These are phyloP conservation scores for Tinospora cordifolia DNA, from an alignment of 164 flowering plant genomes.

Conservation along the genomic window DNA sequence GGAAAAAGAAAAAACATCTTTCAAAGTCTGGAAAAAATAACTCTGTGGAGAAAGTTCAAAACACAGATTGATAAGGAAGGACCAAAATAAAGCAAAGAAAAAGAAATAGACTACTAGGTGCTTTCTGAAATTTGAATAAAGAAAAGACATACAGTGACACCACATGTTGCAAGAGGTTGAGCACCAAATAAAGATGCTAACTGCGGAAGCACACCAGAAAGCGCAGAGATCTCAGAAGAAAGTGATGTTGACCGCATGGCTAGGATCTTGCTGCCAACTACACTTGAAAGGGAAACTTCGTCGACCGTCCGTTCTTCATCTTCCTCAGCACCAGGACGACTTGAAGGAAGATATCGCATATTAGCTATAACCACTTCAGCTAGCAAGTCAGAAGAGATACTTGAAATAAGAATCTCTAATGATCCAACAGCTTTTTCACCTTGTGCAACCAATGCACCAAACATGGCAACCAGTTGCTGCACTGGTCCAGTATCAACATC, in stretches of 20 bases:
- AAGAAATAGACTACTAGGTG: not conserved
- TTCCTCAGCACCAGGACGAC: conserved; percentile 39
- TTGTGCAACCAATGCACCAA: conserved; percentile 93
- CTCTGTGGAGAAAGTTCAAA: not conserved
- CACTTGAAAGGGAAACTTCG: conserved; percentile 23
- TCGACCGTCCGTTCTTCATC: conserved; percentile 35
- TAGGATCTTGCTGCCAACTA: conserved; percentile 30
- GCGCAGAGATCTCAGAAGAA: conserved; percentile 38
- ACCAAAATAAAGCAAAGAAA: not conserved
- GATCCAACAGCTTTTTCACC: conserved; percentile 81
- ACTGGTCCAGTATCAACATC: conserved; percentile 61
- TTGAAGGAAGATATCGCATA: conserved; percentile 65
- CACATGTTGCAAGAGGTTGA: conserved; percentile 25
- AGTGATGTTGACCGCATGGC: conserved; percentile 42
- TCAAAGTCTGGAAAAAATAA: not conserved
- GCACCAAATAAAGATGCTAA: conserved; percentile 32
- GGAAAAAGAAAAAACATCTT: not conserved
- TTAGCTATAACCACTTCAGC: conserved; percentile 93
- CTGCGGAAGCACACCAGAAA: conserved; percentile 39
- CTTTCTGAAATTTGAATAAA: not conserved
- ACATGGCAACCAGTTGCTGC: conserved; percentile 91
- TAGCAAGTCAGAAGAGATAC: conserved; percentile 86
- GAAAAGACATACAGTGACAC: conserved; percentile 25
- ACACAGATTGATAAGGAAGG: not conserved
- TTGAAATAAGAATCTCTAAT: conserved; percentile 79